phyloP scores from a whole-genome alignment of 2,329 filamentous ascomycete species.

The Epichloe glyceriae region DNA sequence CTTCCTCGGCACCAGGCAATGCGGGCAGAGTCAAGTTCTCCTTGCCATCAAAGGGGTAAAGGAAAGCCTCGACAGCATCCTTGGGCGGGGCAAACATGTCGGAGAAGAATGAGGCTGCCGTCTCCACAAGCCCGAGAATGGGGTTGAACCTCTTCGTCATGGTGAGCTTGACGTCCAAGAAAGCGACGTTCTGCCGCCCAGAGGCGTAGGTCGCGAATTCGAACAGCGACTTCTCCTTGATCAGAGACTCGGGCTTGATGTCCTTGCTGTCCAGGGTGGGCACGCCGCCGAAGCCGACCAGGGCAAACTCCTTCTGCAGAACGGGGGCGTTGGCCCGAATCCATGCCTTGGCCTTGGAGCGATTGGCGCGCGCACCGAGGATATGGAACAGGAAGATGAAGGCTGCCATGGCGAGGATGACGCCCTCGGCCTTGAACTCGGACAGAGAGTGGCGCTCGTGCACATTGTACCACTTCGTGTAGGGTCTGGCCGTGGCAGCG shows the following conservation, averaged over 20 bases:
- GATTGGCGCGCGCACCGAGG: constrained; percentile 69
- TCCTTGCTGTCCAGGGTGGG: constrained; percentile 31
- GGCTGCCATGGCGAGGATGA: constrained; percentile 64
- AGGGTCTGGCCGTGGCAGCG: constrained; percentile 45
- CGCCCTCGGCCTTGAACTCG: constrained; percentile 80
- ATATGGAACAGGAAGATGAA: constrained; percentile 68
- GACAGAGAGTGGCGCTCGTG: constrained; percentile 76
- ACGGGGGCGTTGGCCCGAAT: constrained; percentile 58
- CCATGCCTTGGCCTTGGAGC: constrained; percentile 69
- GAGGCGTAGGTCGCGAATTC: constrained; percentile 83
- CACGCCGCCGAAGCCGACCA: constrained; percentile 64
- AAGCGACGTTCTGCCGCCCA: constrained; percentile 85
- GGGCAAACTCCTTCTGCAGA: constrained; percentile 70
- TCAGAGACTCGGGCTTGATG: constrained; percentile 29
- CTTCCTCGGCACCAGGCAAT: constrained; percentile 43
- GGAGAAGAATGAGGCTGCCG: constrained; percentile 59
- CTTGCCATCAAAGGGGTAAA: constrained; percentile 86
- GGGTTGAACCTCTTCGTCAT: constrained; percentile 85
- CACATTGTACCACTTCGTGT: constrained; percentile 92
- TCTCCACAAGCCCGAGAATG: constrained; percentile 47
- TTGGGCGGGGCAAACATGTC: constrained; percentile 57
- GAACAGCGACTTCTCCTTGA: constrained; percentile 79
- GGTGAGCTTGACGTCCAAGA: constrained; percentile 71
- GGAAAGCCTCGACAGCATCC: constrained; percentile 63
- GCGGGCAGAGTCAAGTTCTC: constrained; percentile 66